phyloP scores from a whole-genome alignment of 495 filamentous ascomycete genomes.

The Ascobolus immersus region DNA sequence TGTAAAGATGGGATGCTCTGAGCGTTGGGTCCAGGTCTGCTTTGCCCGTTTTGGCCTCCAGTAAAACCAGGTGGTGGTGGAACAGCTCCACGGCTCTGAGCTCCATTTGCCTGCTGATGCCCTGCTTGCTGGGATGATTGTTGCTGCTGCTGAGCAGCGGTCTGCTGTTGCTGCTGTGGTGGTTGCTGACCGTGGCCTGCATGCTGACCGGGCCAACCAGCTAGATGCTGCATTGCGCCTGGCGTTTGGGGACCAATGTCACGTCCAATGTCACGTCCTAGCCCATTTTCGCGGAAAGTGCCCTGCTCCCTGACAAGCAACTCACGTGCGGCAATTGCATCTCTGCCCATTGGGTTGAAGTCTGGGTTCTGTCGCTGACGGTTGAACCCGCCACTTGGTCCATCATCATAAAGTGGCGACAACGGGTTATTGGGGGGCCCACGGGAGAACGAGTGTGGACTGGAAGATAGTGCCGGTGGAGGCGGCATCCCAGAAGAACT shows the following conservation, averaged over 20 bases:
- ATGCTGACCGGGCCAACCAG: neutral
- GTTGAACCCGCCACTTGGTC: conserved; percentile 13
- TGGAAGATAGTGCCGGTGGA: conserved; percentile 15
- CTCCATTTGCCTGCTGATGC: too few relatives aligned
- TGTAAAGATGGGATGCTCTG: neutral
- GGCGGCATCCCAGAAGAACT: conserved; percentile 17
- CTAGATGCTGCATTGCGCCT: conserved; percentile 1
- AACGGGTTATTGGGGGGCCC: conserved; percentile 12
- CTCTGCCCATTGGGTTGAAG: conserved; percentile 11
- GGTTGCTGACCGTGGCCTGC: conserved; percentile 13
- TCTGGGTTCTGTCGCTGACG: conserved; percentile 9
- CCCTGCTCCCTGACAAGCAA: neutral
- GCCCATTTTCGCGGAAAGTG: neutral
- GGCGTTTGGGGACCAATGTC: conserved; percentile 1
- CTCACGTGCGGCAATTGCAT: too few relatives aligned
- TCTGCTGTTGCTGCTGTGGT: conserved; percentile 7
- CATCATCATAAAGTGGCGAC: conserved; percentile 14
- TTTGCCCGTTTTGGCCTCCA: neutral
- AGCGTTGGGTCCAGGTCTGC: neutral
- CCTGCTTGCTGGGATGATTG: too few relatives aligned
- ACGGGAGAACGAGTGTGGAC: conserved; percentile 12
- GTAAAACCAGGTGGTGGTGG: too few relatives aligned
- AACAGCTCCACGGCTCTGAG: too few relatives aligned
- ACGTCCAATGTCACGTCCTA: neutral
- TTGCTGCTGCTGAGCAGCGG: conserved; percentile 11